phyloP scores from a whole-genome alignment of 2,329 filamentous ascomycete genomes.

The Akanthomyces uredinophilus region DNA sequence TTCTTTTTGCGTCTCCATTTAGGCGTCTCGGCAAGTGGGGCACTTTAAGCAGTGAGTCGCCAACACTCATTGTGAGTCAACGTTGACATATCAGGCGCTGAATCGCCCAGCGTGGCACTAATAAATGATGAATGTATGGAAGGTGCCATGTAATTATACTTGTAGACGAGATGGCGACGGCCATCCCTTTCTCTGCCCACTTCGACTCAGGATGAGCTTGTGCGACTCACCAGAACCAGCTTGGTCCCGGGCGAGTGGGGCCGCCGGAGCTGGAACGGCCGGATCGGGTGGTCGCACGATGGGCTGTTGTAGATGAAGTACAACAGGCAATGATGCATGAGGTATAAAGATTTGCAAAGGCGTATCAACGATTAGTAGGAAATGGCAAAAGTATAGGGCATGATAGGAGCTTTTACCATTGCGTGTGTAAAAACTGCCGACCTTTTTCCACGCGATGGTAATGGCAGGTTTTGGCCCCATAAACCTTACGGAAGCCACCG shows the following conservation, averaged over 20 bases:
- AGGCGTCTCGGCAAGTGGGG: not conserved
- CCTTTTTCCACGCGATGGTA: not conserved
- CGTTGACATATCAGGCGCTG: not conserved
- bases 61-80: not conserved
- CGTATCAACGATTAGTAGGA: too few relatives aligned
- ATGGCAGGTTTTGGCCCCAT: not conserved
- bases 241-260: not conserved
- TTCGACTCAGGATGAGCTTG: constrained; percentile 3
- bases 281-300: not conserved
- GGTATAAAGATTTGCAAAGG: not conserved
- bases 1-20: not conserved
- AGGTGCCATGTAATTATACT: not conserved
- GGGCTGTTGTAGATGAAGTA: not conserved
- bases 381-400: too few relatives aligned
- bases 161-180: too few relatives aligned
- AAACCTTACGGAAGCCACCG: constrained; percentile 3
- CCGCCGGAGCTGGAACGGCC: not conserved
- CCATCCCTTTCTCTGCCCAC: constrained; percentile 4
- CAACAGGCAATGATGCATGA: not conserved
- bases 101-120: too few relatives aligned
- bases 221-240: not conserved
- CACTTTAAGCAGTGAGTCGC: not conserved
- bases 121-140: not conserved
- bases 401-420: not conserved
- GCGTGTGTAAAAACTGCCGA: not conserved